Evolutionary conservation across 306 rosid species (phyloP).

Genomic region (Bauhinia variegata): DNA sequence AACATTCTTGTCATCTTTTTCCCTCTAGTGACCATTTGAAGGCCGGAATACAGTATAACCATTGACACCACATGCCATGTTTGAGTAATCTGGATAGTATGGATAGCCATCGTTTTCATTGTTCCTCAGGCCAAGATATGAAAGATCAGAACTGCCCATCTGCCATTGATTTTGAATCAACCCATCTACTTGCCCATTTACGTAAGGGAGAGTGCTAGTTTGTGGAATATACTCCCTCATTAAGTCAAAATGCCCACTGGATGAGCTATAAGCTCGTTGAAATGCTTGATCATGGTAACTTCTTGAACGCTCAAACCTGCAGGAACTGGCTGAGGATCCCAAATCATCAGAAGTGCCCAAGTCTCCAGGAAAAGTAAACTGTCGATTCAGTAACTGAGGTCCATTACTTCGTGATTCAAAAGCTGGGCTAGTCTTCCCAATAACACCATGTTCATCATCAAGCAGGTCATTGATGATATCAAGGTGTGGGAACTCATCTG

Average conservation of each 20-base stretch:
- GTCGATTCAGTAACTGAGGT: slow-evolving; percentile 63
- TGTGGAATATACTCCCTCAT: slow-evolving; percentile 61
- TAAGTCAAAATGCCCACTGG: slow-evolving; percentile 60
- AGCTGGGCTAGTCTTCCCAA: slow-evolving; percentile 48
- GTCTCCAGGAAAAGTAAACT: slow-evolving; percentile 76
- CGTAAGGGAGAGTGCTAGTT: slow-evolving; percentile 49
- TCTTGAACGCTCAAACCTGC: slow-evolving; percentile 83
- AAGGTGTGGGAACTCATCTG: slow-evolving; percentile 93
- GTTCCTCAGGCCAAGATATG: slow-evolving; percentile 63
- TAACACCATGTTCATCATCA: slow-evolving; percentile 68
- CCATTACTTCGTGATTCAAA: slow-evolving; percentile 53
- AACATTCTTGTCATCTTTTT: slow-evolving; percentile 38
- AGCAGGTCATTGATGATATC: slow-evolving; percentile 96
- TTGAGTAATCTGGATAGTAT: slow-evolving; percentile 74
- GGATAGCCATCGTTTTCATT: slow-evolving; percentile 58
- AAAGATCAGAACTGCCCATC: slow-evolving; percentile 58
- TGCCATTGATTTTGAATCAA: slow-evolving; percentile 77
- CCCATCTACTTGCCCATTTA: slow-evolving; percentile 82
- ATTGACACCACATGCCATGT: slow-evolving; percentile 61
- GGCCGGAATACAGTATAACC: slow-evolving; percentile 90
- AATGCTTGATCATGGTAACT: slow-evolving; percentile 77
- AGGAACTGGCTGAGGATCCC: slow-evolving; percentile 73
- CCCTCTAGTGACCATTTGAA: slow-evolving; percentile 69
- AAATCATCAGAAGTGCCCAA: slow-evolving; percentile 52
- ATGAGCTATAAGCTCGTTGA: slow-evolving; percentile 54